These are phyloP conservation scores for Yarrowia sp. DNA, from an alignment of 805 yeast genomes.

Conservation along the genomic window DNA sequence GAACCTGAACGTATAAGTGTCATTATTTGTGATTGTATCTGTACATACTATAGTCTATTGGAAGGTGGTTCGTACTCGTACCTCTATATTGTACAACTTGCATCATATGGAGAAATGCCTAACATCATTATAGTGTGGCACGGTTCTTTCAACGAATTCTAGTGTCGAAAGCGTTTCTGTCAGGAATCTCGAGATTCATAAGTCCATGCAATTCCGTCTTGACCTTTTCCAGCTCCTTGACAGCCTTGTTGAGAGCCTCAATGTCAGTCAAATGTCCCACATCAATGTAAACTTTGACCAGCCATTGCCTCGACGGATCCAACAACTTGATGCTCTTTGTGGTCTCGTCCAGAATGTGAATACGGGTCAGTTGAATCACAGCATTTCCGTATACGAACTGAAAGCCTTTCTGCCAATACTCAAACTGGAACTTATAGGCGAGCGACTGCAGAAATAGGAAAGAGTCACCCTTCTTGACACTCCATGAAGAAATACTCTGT, in stretches of 20 bases:
- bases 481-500: slow-evolving; percentile 63
- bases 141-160: slow-evolving; percentile 55
- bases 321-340: slow-evolving; percentile 28
- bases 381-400: slow-evolving; percentile 60
- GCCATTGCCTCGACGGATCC: slow-evolving; percentile 36
- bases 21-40: background rate
- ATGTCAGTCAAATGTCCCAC: slow-evolving; percentile 71
- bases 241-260: slow-evolving; percentile 63
- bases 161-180: slow-evolving; percentile 76
- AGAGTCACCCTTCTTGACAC: slow-evolving; percentile 39
- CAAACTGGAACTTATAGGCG: slow-evolving; percentile 65
- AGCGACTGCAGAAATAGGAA: slow-evolving; percentile 51
- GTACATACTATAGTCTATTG: background rate
- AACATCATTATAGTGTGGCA: too few relatives aligned
- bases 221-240: slow-evolving; percentile 56
- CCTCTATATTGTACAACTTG: too few relatives aligned
- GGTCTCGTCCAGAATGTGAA: slow-evolving; percentile 41
- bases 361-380: slow-evolving; percentile 52
- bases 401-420: slow-evolving; percentile 59
- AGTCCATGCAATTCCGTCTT: slow-evolving; percentile 67
- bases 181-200: slow-evolving; percentile 68
- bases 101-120: background rate
- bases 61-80: too few relatives aligned
- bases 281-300: slow-evolving; percentile 62
- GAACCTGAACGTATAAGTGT: too few relatives aligned